Evolutionary conservation across 2,329 filamentous ascomycete species (phyloP), one percentile per base, ranked within the genome.

Genomic region (Ampelomyces quisqualis): DNA sequence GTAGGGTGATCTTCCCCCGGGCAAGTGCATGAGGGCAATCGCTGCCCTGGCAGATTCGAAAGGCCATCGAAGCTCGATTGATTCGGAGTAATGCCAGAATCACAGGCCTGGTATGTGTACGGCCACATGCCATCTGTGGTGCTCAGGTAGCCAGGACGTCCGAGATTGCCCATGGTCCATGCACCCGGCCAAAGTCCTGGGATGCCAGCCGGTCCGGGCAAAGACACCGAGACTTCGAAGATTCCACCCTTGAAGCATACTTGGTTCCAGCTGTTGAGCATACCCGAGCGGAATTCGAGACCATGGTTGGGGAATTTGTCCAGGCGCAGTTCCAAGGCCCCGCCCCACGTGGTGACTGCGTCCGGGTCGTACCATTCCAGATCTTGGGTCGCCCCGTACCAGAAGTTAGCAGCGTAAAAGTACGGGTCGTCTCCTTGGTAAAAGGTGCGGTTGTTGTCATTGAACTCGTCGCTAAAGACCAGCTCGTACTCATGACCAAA

Each of bases 391-490:
- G 73, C 73, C 29, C 73, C 75, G 58, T 80, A 80, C 74, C 77
- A 79, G 33, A 78, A 64, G 49, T 80, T 70, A 10, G 72, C 70
- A 9, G 73, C 76, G 22, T 66, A 73, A 68, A 73, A 80, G 56
- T 73, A 80, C 1, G 77, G 75, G 51, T 80, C 77, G 47, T 80
- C 77, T n/a, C 76, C 77, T 20, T 72, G 69, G 46, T 78, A 80
- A 51, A 80, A 80, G 0, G 76, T 77, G 20, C 77, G 65, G 38
- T 75, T 75, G 26, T 72, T 60, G 7, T 70, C 62, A 45, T 78
- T 79, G 61, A 80, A 80, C 46, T 80, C 77, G 43, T 80, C 77
- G 43, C 76, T 78, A 53, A 79, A 80, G 0, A 79, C 76, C 3
- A 80, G 55, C 9, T 72, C 68, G 21, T 76, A 62, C 4, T 68